phyloP scores from a whole-genome alignment of 495 filamentous ascomycete genomes.

The Aspergillus ostianus region DNA sequence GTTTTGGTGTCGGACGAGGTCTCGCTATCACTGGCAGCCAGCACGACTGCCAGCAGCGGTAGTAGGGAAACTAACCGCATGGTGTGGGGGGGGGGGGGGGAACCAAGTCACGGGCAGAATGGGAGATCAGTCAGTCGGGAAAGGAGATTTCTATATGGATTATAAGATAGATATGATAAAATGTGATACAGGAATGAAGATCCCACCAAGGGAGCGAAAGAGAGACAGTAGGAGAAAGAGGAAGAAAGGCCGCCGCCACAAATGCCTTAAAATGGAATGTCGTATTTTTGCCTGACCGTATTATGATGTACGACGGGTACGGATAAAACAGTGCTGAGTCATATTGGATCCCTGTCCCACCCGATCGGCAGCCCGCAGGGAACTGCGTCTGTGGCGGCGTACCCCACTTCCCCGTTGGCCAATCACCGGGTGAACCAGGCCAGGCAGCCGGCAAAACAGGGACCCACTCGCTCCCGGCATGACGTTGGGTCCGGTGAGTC shows the following conservation, averaged over 20 bases:
- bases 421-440: not conserved
- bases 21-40: slow-evolving; percentile 19
- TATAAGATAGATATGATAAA: too few relatives aligned
- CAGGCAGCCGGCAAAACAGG: slow-evolving; percentile 1
- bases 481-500: slow-evolving; percentile 5
- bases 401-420: not conserved
- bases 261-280: not conserved
- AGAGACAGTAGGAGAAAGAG: not conserved
- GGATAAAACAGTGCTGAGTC: not conserved
- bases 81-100: slow-evolving; percentile 8
- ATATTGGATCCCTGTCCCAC: not conserved
- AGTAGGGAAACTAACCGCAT: slow-evolving; percentile 20
- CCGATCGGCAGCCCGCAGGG: not conserved
- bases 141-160: too few relatives aligned
- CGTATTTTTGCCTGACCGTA: not conserved
- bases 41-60: slow-evolving; percentile 13
- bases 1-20: slow-evolving; percentile 11
- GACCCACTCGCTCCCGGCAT: slow-evolving; percentile 2
- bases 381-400: not conserved
- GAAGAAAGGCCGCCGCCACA: not conserved
- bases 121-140: not conserved
- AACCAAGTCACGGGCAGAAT: not conserved
- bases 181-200: too few relatives aligned
- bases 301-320: too few relatives aligned
- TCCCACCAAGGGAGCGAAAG: too few relatives aligned